These are phyloP conservation scores for Debaryomycetaceae sp. DNA, from an alignment of 1,139 yeast genomes.

Conservation along the genomic window DNA sequence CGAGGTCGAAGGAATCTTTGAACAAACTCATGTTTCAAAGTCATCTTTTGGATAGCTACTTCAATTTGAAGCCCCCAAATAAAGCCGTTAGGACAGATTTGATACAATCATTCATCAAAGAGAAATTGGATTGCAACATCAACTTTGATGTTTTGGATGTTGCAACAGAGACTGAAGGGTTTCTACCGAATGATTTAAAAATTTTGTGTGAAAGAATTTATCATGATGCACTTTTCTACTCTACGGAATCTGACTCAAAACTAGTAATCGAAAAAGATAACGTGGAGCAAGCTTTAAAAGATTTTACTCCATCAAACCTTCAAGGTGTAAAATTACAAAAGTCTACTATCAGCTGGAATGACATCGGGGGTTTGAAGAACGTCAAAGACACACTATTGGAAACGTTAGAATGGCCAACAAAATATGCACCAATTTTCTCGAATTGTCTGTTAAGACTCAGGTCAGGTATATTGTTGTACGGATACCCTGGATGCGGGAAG, in stretches of 20 bases:
- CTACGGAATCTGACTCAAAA: constrained; percentile 10
- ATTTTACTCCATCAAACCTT: constrained; percentile 75
- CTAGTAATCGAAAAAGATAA: constrained; percentile 23
- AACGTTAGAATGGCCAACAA: constrained; percentile 96
- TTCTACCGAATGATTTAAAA: constrained; percentile 77
- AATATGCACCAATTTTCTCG: constrained; percentile 89
- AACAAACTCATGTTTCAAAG: constrained; percentile 61
- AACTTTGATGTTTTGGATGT: constrained; percentile 64
- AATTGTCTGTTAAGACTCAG: constrained; percentile 82
- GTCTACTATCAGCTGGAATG: constrained; percentile 73
- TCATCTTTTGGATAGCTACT: constrained; percentile 66
- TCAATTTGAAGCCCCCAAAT: constrained; percentile 66
- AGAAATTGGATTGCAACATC: constrained; percentile 26
- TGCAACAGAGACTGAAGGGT: constrained; percentile 83
- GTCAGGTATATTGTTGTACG: constrained; percentile 87
- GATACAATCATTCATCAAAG: constrained; percentile 42
- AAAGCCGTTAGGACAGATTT: constrained; percentile 57
- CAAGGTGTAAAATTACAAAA: constrained; percentile 87
- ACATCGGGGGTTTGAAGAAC: constrained; percentile 81
- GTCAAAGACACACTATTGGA: constrained; percentile 78
- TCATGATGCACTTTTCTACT: constrained; percentile 54
- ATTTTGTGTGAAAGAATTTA: constrained; percentile 70
- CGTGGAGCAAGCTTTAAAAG: constrained; percentile 57
- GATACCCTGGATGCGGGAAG: constrained; percentile 98
- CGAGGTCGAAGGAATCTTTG: constrained; percentile 62